Evolutionary conservation across 2,329 filamentous ascomycete species (phyloP).

Genomic region (Dothideomycetes sp.): DNA sequence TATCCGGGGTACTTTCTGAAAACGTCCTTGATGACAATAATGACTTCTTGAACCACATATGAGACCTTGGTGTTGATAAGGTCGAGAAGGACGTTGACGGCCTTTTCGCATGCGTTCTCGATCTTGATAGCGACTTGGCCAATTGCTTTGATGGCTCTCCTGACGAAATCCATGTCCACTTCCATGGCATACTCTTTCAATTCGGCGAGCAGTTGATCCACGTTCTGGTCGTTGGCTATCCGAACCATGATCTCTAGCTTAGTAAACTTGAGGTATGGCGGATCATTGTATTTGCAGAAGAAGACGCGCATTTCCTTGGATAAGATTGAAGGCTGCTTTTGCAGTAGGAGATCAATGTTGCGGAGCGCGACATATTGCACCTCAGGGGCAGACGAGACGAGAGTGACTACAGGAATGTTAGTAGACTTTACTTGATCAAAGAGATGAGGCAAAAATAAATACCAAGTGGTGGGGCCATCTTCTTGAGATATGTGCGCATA

Average conservation of each 20-base stretch:
- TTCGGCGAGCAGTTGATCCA: constrained; percentile 86
- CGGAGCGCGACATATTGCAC: constrained; percentile 94
- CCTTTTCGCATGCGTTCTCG: constrained; percentile 86
- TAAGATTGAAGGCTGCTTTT: constrained; percentile 91
- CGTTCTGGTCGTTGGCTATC: constrained; percentile 95
- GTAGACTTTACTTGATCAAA: neutral
- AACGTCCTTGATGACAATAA: constrained; percentile 99
- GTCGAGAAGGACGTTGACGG: constrained; percentile 85
- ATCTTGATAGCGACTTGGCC: constrained; percentile 99
- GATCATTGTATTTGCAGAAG: constrained; percentile 99
- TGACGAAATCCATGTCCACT: constrained; percentile 98
- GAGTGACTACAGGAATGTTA: constrained; percentile 56
- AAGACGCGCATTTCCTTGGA: constrained; percentile 97
- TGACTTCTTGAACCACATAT: constrained; percentile 95
- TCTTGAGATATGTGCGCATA: constrained; percentile 80
- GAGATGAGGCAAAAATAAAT: constrained; percentile 19
- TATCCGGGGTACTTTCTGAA: constrained; percentile 96
- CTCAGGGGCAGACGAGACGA: constrained; percentile 90
- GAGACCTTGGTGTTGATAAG: constrained; percentile 96
- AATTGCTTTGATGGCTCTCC: constrained; percentile 87
- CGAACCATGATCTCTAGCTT: constrained; percentile 99
- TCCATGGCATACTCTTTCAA: constrained; percentile 95
- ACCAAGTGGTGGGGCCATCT: constrained; percentile 96
- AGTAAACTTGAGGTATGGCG: constrained; percentile 91
- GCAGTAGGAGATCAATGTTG: constrained; percentile 91